phyloP scores from a whole-genome alignment of 257 asterid genomes.

The Capsicum pubescens region DNA sequence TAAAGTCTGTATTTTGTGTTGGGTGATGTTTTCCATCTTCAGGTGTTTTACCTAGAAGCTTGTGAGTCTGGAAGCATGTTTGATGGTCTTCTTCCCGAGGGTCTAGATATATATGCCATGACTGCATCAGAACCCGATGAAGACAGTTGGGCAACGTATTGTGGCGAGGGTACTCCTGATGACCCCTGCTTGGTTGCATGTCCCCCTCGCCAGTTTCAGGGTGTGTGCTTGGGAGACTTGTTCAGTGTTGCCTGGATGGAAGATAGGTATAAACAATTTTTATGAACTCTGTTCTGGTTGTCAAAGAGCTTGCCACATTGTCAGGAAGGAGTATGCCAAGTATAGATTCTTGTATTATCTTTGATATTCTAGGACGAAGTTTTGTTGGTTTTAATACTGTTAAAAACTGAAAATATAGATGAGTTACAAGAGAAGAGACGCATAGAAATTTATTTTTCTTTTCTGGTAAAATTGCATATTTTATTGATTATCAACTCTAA shows the following conservation, averaged over 20 bases:
- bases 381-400: background rate
- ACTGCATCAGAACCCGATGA: slow-evolving; percentile 94
- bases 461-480: no score
- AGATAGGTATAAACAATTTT: background rate
- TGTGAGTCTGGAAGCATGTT: slow-evolving; percentile 97
- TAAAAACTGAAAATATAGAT: no score
- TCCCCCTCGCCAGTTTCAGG: background rate
- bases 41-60: slow-evolving; percentile 96
- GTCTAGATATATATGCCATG: slow-evolving; percentile 81
- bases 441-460: no score
- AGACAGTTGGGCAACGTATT: slow-evolving; percentile 96
- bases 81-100: slow-evolving; percentile 89
- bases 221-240: slow-evolving; percentile 64
- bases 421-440: no score
- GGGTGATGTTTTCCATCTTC: background rate
- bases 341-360: background rate
- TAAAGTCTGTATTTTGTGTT: background rate
- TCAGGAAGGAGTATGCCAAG: background rate
- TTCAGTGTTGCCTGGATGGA: slow-evolving; percentile 68
- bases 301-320: background rate
- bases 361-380: background rate
- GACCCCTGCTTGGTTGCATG: slow-evolving; percentile 64
- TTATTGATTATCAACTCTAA: no score
- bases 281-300: background rate
- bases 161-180: slow-evolving; percentile 83